phyloP scores from a whole-genome alignment of 1,284 basidiomycete genomes.

The Uromyces viciae-fabae region DNA sequence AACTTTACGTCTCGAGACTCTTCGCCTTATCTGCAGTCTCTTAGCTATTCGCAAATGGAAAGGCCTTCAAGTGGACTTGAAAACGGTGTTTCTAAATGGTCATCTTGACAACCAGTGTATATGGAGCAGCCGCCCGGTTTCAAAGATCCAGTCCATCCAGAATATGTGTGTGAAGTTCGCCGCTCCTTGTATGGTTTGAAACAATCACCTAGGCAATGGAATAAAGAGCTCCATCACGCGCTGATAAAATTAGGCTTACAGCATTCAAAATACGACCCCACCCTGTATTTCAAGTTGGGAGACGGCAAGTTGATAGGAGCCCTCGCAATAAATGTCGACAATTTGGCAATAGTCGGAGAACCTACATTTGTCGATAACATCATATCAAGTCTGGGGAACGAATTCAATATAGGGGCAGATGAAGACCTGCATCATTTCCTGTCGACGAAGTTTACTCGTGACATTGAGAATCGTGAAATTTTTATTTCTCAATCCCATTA shows the following conservation, averaged over 20 bases:
- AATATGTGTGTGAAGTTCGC: not conserved
- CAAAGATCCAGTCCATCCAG: not conserved
- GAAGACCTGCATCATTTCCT: not conserved
- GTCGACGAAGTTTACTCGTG: not conserved
- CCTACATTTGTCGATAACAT: not conserved
- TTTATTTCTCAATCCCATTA: not conserved
- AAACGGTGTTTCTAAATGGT: not conserved
- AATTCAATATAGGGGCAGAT: not conserved
- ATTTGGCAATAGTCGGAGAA: not conserved
- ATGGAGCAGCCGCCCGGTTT: not conserved
- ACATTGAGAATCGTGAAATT: not conserved
- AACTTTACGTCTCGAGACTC: not conserved
- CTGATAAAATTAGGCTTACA: not conserved
- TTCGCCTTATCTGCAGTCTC: not conserved
- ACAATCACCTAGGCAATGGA: slow-evolving; percentile 11
- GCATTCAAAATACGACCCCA: not conserved
- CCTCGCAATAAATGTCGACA: not conserved
- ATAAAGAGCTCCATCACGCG: not conserved
- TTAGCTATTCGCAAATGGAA: not conserved
- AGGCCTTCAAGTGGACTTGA: not conserved
- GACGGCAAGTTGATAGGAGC: not conserved
- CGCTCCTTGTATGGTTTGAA: not conserved
- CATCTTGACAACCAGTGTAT: not conserved
- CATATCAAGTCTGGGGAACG: not conserved
- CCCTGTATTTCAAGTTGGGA: not conserved